phyloP scores from a whole-genome alignment of 1,139 yeast species.

The Sugiyamaella novakii region DNA sequence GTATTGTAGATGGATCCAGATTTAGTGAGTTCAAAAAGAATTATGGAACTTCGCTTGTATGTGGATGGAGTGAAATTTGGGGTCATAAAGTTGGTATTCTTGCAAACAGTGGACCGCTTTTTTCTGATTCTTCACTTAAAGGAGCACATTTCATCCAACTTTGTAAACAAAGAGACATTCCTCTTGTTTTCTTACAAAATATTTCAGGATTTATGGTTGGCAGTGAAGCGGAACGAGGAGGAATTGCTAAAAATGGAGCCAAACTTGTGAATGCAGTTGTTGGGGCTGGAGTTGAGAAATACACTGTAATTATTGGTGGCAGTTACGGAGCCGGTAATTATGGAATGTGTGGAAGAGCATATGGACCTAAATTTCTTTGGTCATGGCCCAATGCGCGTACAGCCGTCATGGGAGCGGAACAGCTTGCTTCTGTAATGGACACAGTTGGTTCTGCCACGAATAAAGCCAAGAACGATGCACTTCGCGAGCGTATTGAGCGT shows the following conservation, averaged over 20 bases:
- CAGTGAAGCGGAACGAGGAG: slow-evolving; percentile 43
- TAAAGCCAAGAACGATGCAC: slow-evolving; percentile 32
- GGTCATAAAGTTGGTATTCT: slow-evolving; percentile 42
- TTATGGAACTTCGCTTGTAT: slow-evolving; percentile 41
- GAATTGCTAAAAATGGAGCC: slow-evolving; percentile 44
- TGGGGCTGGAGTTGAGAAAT: slow-evolving; percentile 42
- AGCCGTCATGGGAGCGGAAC: slow-evolving; percentile 45
- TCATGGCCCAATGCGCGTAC: slow-evolving; percentile 44
- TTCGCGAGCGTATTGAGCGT: slow-evolving; percentile 38
- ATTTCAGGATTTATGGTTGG: slow-evolving; percentile 45
- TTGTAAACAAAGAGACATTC: slow-evolving; percentile 42
- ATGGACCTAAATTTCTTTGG: slow-evolving; percentile 42
- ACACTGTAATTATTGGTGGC: slow-evolving; percentile 42
- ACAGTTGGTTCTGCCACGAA: slow-evolving; percentile 35
- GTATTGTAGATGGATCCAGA: slow-evolving; percentile 42
- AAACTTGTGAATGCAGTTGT: slow-evolving; percentile 43
- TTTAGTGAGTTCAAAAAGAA: slow-evolving; percentile 41
- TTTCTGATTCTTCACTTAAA: slow-evolving; percentile 41
- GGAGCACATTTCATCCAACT: slow-evolving; percentile 44
- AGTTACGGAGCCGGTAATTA: slow-evolving; percentile 45
- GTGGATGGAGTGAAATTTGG: slow-evolving; percentile 41
- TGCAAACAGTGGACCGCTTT: slow-evolving; percentile 43
- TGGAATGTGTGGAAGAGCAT: slow-evolving; percentile 45
- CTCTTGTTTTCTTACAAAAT: slow-evolving; percentile 42
- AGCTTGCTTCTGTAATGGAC: slow-evolving; percentile 42